phyloP scores from a whole-genome alignment of 352 stramenopile genomes.

The Chrysophaeum taylorii region DNA sequence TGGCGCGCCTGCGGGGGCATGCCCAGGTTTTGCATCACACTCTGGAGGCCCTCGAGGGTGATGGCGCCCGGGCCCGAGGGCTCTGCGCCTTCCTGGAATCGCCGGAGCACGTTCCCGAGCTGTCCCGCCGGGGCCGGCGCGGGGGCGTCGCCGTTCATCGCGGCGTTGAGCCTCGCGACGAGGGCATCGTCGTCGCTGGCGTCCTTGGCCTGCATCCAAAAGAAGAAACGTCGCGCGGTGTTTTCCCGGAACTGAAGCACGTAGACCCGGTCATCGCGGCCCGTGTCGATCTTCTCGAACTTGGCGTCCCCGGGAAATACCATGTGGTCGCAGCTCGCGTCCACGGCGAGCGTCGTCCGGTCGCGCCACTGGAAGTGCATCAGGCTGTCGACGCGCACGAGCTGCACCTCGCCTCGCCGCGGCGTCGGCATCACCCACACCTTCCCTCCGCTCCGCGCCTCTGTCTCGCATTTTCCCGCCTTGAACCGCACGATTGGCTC shows the following conservation, averaged over 20 bases:
- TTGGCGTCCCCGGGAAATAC: constrained; percentile 75
- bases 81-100: too few species aligned
- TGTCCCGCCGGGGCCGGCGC: too few species aligned
- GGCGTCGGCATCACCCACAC: too few species aligned
- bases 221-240: constrained; percentile 77
- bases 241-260: constrained; percentile 79
- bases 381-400: constrained; percentile 51
- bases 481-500: too few species aligned
- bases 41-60: constrained; percentile 49
- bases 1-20: constrained; percentile 49
- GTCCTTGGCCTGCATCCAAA: constrained; percentile 87
- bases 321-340: constrained; percentile 72
- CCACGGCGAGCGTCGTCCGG: constrained; percentile 60
- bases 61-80: background rate
- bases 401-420: too few species aligned
- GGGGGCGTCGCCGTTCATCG: too few species aligned
- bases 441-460: too few species aligned
- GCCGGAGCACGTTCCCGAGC: too few species aligned
- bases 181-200: constrained; percentile 63
- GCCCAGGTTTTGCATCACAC: constrained; percentile 49
- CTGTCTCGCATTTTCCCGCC: too few species aligned
- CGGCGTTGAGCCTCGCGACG: too few species aligned
- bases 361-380: constrained; percentile 84
- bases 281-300: constrained; percentile 73
- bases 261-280: constrained; percentile 70